These are phyloP conservation scores for Cudoniella acicularis DNA, from an alignment of 495 filamentous ascomycete genomes.

Conservation along the genomic window DNA sequence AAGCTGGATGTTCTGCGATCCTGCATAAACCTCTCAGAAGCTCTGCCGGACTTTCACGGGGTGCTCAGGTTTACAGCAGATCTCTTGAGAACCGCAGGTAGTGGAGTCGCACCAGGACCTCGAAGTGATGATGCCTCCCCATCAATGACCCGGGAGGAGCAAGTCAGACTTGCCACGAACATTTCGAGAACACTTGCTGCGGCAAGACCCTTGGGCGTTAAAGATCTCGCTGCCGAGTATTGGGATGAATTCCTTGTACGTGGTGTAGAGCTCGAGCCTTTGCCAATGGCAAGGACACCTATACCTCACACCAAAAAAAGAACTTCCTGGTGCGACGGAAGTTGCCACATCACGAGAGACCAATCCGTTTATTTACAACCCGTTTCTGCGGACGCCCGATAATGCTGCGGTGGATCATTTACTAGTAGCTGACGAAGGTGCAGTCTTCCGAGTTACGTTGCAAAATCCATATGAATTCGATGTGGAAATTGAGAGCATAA, in stretches of 20 bases:
- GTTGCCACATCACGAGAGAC: constrained; percentile 44
- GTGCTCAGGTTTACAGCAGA: constrained; percentile 83
- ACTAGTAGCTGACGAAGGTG: constrained; percentile 71
- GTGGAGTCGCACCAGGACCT: constrained; percentile 68
- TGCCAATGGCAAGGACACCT: constrained; percentile 49
- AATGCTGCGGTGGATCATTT: constrained; percentile 54
- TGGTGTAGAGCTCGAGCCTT: constrained; percentile 63
- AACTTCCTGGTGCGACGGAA: constrained; percentile 60
- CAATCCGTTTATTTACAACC: constrained; percentile 90
- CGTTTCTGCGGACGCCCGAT: constrained; percentile 69
- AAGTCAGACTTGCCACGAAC: constrained; percentile 73
- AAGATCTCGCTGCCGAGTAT: constrained; percentile 72
- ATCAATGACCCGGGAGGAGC: constrained; percentile 73
- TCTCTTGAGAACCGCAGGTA: constrained; percentile 75
- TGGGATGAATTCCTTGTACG: constrained; percentile 96
- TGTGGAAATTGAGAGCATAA: constrained; percentile 77
- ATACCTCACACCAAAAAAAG: constrained; percentile 66
- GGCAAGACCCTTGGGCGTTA: constrained; percentile 66
- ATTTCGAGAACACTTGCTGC: constrained; percentile 78
- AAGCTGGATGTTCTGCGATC: constrained; percentile 81
- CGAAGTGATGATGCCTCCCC: constrained; percentile 57
- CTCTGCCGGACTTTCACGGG: constrained; percentile 85
- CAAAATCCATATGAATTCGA: constrained; percentile 96
- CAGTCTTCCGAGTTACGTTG: constrained; percentile 72
- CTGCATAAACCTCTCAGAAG: constrained; percentile 89